Evolutionary conservation across 805 yeast species (phyloP), one percentile per base, ranked within the genome.

Genomic region (Kluyveromyces nonfermentans): DNA sequence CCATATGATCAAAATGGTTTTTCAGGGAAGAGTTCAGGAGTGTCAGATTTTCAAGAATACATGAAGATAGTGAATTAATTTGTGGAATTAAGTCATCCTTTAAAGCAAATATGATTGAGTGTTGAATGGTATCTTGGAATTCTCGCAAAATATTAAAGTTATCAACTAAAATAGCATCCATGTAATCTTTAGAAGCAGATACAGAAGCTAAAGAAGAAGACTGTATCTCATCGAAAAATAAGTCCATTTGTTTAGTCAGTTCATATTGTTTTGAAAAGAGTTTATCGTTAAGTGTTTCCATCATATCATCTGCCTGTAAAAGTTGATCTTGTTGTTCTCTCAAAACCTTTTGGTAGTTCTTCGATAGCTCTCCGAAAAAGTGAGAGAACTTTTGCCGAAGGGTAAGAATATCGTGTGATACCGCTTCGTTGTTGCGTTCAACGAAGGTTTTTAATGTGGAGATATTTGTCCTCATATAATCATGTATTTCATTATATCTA

Each of bases 1-100:
- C 49, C 59, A 57, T 52, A 7, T 38, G n/a, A 6, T 40, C 34
- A 8, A 53, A 33, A 32, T 56, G 54, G n/a, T 34, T 43, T 6
- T 35, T 41, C 10, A 56, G 9, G 2, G 41, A 19, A 7, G 33
- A 30, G 5, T 47, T 50, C 8, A 49, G 43, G 1, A 37, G 31
- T 31, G 44, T 36, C 52, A 56, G 46, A 12, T 50, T 52, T 10
- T 31, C 12, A 7, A 49, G 15, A 9, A 56, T 21, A 9, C 41
- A 41, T 40, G 57, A 45, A 46, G 68, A 33, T 57, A 69, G 37
- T 49, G 68, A 35, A 49, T 57, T 22, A 64, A 70, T 46, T 51
- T 70, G 35, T 69, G 52, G 48, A 18, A 33, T 17, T 32, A 51
- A 28, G 6, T 46, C 41, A 33, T 48, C 50, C 33, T 33, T 45